Evolutionary conservation across 495 filamentous ascomycete genomes (phyloP), one percentile per base, ranked within the genome.

Genomic region (Neurospora sp.): DNA sequence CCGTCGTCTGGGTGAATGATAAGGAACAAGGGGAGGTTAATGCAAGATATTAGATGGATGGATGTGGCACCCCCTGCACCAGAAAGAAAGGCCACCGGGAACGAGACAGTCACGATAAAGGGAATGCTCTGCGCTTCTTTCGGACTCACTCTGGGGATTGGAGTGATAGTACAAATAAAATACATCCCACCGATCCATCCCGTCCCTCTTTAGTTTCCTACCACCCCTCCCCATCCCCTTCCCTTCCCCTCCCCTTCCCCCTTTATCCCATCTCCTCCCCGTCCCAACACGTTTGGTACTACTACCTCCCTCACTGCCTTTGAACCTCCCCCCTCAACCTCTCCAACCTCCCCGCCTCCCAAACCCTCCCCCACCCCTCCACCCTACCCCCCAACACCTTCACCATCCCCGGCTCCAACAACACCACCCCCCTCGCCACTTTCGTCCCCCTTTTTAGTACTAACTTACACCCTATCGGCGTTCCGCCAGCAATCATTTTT

Each of bases 341-440:
- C 73, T 85, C 87, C 79, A 97, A 91, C 76, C 93, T 85, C 18
- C 88, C 87, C 38, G 92, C 90, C 72, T 85, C 86, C 94, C 96
- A 98, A 40, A 83, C 82, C 78, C 88, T 88, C 77, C 97, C 92
- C 85, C 94, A 85, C 1, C 78, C 84, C 72, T 97, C 94, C 71
- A 98, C 90, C 86, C 93, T 97, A 0, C 96, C 96, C 2, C 96
- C 96, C 18, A 98, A 81, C 4, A 97, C 75, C 42, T 84, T 86
- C 66, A 88, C 89, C 20, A 77, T 87, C 14, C 77, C 81, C 2
- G 92, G 90, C 54, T 93, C 90, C 12, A 99, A 82, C 77, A 99
- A 79, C 18, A 96, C 76, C 75, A 95, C 86, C 1, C 93, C 96
- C 37, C 96, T 84, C 27, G 92, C 91, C 39, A 97, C 90, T 12